These are phyloP conservation scores for Croton setiger DNA, from an alignment of 441 rosid species.

Conservation along the genomic window DNA sequence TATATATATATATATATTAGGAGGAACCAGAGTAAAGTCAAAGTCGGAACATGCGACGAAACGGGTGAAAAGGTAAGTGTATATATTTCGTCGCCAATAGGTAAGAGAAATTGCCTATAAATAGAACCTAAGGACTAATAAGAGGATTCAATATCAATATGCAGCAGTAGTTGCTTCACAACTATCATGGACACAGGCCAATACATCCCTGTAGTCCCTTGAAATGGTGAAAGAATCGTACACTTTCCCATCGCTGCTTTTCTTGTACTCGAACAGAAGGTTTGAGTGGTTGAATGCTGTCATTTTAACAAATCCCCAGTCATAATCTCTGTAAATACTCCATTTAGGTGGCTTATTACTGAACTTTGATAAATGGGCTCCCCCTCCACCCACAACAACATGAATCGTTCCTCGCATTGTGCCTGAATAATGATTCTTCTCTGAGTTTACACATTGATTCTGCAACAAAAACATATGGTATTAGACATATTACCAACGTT, in stretches of 20 bases:
- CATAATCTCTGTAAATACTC: slow-evolving; percentile 74
- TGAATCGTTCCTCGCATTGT: slow-evolving; percentile 74
- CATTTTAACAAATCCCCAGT: slow-evolving; percentile 80
- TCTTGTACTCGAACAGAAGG: slow-evolving; percentile 83
- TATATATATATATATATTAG: no score
- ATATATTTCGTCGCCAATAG: no score
- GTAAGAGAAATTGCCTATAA: no score
- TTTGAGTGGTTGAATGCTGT: slow-evolving; percentile 74
- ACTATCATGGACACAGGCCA: slow-evolving; percentile 75
- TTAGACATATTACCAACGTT: no score
- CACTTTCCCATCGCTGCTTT: slow-evolving; percentile 65
- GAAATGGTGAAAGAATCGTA: slow-evolving; percentile 78
- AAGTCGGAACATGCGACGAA: no score
- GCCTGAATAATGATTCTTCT: slow-evolving; percentile 60
- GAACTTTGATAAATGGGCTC: slow-evolving; percentile 60
- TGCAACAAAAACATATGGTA: slow-evolving; percentile 32
- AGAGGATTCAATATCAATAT: slow-evolving; percentile 25
- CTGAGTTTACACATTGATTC: slow-evolving; percentile 63
- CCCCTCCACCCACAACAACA: slow-evolving; percentile 86
- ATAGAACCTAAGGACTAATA: no score
- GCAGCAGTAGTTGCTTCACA: slow-evolving; percentile 63
- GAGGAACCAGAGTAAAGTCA: no score
- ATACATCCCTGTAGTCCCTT: slow-evolving; percentile 74
- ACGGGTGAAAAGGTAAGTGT: no score
- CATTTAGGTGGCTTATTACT: slow-evolving; percentile 48